These are phyloP conservation scores for Triangularia verruculosa DNA, from an alignment of 2,329 filamentous ascomycete genomes.

Conservation along the genomic window DNA sequence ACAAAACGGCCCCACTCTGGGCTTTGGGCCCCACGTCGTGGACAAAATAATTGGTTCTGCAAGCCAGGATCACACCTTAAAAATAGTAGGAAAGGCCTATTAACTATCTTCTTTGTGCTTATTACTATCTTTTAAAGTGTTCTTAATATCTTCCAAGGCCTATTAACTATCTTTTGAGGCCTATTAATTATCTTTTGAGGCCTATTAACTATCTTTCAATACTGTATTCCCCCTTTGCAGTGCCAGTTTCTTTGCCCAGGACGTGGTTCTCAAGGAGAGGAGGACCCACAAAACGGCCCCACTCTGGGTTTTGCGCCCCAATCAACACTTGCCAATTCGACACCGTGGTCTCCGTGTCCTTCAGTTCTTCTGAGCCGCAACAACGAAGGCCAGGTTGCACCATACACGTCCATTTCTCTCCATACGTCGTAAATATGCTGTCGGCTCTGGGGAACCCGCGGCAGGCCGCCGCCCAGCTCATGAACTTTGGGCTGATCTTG, in stretches of 20 bases:
- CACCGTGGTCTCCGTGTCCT: conserved; percentile 25
- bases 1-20: conserved; percentile 3
- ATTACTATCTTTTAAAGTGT: too few relatives aligned
- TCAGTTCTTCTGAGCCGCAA: background rate
- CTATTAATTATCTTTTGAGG: too few relatives aligned
- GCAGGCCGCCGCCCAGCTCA: conserved; percentile 74
- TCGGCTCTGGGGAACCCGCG: conserved; percentile 70
- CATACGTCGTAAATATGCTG: conserved; percentile 53
- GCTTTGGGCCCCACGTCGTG: conserved; percentile 20
- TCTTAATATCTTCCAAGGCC: too few relatives aligned
- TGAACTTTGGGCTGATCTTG: conserved; percentile 88
- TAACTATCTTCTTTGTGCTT: too few relatives aligned
- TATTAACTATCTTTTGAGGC: too few relatives aligned
- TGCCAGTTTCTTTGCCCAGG: too few relatives aligned
- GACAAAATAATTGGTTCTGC: too few relatives aligned
- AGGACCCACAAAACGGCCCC: conserved; percentile 1
- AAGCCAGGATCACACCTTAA: too few relatives aligned
- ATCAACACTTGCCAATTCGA: conserved; percentile 23
- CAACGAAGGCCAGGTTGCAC: background rate
- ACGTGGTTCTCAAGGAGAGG: too few relatives aligned
- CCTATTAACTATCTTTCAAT: too few relatives aligned
- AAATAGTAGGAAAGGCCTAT: too few relatives aligned
- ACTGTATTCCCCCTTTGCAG: too few relatives aligned
- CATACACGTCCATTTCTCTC: background rate
- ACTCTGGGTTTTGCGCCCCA: conserved; percentile 16